Percentiles rank a stretch among this genome's conserved stretches.
These are phyloP conservation scores for Colletotrichum incanum DNA, from an alignment of 2,329 filamentous ascomycete genomes.

Conservation along the genomic window DNA sequence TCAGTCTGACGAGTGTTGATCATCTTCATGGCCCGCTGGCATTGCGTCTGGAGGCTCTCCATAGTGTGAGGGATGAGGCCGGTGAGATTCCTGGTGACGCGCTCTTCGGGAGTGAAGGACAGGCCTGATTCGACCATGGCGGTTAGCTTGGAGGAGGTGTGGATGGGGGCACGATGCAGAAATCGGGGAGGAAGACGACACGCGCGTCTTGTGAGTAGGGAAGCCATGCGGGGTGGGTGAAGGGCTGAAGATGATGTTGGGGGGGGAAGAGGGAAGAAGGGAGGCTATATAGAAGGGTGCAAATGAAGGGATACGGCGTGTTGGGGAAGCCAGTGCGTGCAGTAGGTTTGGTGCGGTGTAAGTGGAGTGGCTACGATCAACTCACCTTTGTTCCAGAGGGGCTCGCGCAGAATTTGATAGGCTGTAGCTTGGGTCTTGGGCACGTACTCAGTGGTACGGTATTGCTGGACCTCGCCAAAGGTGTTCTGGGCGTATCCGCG, in stretches of 20 bases:
- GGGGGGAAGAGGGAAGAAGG: slow-evolving; percentile 20
- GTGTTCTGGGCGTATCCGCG: slow-evolving; percentile 72
- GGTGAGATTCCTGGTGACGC: slow-evolving; percentile 75
- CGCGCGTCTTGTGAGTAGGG: slow-evolving; percentile 33
- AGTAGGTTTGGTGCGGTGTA: slow-evolving; percentile 38
- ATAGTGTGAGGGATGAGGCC: slow-evolving; percentile 77
- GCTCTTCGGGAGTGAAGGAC: slow-evolving; percentile 76
- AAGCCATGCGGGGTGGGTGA: slow-evolving; percentile 39
- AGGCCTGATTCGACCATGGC: slow-evolving; percentile 63
- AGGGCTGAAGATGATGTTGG: slow-evolving; percentile 21
- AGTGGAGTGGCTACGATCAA: slow-evolving; percentile 42
- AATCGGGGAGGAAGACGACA: slow-evolving; percentile 33
- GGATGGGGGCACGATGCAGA: slow-evolving; percentile 16
- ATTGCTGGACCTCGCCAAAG: slow-evolving; percentile 71
- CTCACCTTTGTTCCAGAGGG: slow-evolving; percentile 77
- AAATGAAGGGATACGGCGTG: slow-evolving; percentile 40
- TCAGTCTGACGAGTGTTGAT: slow-evolving; percentile 78
- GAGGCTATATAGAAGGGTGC: slow-evolving; percentile 37
- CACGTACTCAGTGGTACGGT: slow-evolving; percentile 68
- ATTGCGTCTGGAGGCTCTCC: slow-evolving; percentile 73
- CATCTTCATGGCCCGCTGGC: slow-evolving; percentile 80
- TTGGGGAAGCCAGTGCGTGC: slow-evolving; percentile 40
- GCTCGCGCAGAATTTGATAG: slow-evolving; percentile 74
- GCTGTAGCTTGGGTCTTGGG: slow-evolving; percentile 67
- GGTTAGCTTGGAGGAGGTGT: slow-evolving; percentile 40